Conservation (phyloP, 805 yeast genomes). For the Brettanomyces anomalus region DNA sequence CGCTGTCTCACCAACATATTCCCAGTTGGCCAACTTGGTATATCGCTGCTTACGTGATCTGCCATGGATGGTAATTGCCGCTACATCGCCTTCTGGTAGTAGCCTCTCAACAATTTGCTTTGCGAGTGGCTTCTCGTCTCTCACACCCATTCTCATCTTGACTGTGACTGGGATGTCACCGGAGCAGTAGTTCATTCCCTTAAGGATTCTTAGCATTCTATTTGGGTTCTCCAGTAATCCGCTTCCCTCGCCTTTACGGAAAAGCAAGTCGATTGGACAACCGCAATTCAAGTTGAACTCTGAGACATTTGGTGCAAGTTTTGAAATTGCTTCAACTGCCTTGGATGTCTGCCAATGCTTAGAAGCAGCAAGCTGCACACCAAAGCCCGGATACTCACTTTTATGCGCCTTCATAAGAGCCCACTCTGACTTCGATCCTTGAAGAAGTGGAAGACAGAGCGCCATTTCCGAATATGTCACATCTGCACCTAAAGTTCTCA, state of each 20-base stretch:
- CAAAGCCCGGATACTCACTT: slow-evolving; percentile 79
- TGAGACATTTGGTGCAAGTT: slow-evolving; percentile 44
- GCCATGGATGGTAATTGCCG: slow-evolving; percentile 91
- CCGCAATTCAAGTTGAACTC: slow-evolving; percentile 93
- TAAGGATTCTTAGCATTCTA: slow-evolving; percentile 63
- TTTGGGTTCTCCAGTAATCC: slow-evolving; percentile 89
- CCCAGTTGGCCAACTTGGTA: slow-evolving; percentile 89
- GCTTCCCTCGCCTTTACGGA: slow-evolving; percentile 91
- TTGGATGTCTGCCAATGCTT: slow-evolving; percentile 92
- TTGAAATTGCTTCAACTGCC: slow-evolving; percentile 73
- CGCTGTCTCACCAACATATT: slow-evolving; percentile 71
- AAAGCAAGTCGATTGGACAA: slow-evolving; percentile 94
- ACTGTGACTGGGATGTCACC: slow-evolving; percentile 91
- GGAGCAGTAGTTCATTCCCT: slow-evolving; percentile 81
- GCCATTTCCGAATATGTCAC: slow-evolving; percentile 97
- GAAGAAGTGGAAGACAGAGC: slow-evolving; percentile 70
- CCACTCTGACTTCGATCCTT: slow-evolving; percentile 94
- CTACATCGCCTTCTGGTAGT: slow-evolving; percentile 70
- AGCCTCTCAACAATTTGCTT: slow-evolving; percentile 61
- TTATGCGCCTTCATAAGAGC: slow-evolving; percentile 87
- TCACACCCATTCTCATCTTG: slow-evolving; percentile 86
- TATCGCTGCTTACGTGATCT: slow-evolving; percentile 95
- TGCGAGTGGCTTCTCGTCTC: slow-evolving; percentile 85
- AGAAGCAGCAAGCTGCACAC: slow-evolving; percentile 85
- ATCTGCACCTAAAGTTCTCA: slow-evolving; percentile 87